Evolutionary conservation across 768 basidiomycete species (phyloP), one percentile per base, ranked within the genome.

Genomic region (Leccinum incarnatum): DNA sequence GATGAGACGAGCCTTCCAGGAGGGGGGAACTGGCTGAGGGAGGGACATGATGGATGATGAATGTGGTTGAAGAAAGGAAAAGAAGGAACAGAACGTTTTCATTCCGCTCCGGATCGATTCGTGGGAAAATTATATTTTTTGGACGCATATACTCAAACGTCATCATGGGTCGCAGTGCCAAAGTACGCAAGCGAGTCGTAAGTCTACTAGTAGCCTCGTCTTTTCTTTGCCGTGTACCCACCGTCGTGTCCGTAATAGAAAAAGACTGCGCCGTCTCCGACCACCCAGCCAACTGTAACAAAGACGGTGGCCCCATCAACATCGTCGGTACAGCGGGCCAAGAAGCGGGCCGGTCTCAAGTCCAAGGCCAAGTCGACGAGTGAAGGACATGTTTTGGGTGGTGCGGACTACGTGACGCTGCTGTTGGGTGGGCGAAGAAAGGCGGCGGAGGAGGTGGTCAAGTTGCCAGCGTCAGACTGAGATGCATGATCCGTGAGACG

Each of bases 11-110:
- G 89, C 94, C 87, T 95, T 95, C 94, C 94, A 97, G 71, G 92
- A 94, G 58, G 94, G 95, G 75, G 94, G 95, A 68, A 97, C 95
- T 62, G 95, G 93, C 71, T 96, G 95, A 74, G 95, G 92, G 69
- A 93, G 82, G 74, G 92, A 91, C 92, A 93, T 94, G 56, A 25
- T 77, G 71, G 30, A 46, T 30, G 30, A 30, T 30, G 30, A 8
- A 58, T 56, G 65, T 55, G 45, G 45, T 57, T 64, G 62, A 57
- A 56, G 48, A 54, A 8, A 40, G 1, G n/a, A 47, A 23, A 25
- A 25, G 2, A 11, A 32, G 2, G 1, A 19, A 42, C 7, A 36
- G 25, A 17, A 10, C 30, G 17, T 54, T 65, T 64, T 58, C 56
- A 53, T 47, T 60, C 56, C 60, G 32, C 40, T 40, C 51, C 66